Percentiles rank a stretch among this genome's conserved stretches.
These are phyloP conservation scores for Polyporus arcularius DNA, from an alignment of 768 basidiomycete genomes.

Conservation along the genomic window DNA sequence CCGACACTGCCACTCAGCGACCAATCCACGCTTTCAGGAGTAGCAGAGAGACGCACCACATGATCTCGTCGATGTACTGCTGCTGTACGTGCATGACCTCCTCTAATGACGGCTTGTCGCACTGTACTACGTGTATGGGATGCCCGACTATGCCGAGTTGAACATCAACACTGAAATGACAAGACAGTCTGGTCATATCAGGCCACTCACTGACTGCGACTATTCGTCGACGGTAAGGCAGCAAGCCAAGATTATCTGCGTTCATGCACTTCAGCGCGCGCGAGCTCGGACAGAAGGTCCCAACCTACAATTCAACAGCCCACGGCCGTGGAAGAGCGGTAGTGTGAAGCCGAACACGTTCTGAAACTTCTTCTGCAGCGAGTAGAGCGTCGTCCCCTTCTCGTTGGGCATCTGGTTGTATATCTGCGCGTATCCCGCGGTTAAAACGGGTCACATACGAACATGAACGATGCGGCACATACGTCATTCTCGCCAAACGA, in stretches of 20 bases:
- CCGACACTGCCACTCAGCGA: not conserved
- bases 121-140: constrained; percentile 79
- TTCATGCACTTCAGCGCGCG: not conserved
- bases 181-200: not conserved
- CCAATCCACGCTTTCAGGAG: not conserved
- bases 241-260: constrained; percentile 88
- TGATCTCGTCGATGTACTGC: constrained; percentile 89
- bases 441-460: not conserved
- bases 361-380: constrained; percentile 89
- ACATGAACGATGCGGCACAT: constrained; percentile 29
- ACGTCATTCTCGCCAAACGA: constrained; percentile 99
- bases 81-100: constrained; percentile 78
- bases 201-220: constrained; percentile 85
- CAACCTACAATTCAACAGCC: constrained; percentile 84
- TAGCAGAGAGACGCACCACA: constrained; percentile 56
- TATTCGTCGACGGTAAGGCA: constrained; percentile 94
- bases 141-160: constrained; percentile 64
- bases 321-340: constrained; percentile 96
- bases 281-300: not conserved
- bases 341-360: constrained; percentile 92
- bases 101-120: constrained; percentile 80
- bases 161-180: too few species aligned
- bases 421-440: constrained; percentile 54
- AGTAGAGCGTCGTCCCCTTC: constrained; percentile 85
- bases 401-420: constrained; percentile 97